A percentile compares a stretch with the other conserved stretches of the same genome.
These are phyloP conservation scores for Penicillium roqueforti DNA, from an alignment of 495 filamentous ascomycete species.

Conservation along the genomic window DNA sequence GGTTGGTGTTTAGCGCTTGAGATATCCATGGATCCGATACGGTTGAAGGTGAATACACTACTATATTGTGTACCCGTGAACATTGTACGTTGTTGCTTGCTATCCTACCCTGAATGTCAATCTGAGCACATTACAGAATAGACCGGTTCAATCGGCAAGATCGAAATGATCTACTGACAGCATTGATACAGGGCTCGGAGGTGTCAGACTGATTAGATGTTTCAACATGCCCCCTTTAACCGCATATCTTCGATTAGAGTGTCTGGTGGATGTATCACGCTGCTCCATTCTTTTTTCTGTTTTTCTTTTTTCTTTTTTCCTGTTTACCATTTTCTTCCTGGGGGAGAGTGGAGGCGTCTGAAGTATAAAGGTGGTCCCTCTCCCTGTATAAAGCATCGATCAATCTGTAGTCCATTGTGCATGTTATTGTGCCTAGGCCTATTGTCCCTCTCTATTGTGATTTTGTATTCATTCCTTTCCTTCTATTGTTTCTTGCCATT, in stretches of 20 bases:
- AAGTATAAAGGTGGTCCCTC: constrained; percentile 1
- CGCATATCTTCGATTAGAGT: constrained; percentile 26
- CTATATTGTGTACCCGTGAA: no score
- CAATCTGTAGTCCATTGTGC: neutral
- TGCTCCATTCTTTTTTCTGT: constrained; percentile 1
- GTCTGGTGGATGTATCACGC: constrained; percentile 30
- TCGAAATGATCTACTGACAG: neutral
- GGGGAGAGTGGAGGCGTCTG: neutral
- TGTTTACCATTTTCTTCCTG: neutral
- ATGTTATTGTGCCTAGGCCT: neutral
- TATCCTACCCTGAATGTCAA: neutral
- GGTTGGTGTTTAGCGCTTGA: neutral
- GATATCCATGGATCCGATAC: neutral
- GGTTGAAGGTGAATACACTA: neutral
- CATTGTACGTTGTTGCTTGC: neutral
- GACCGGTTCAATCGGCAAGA: constrained; percentile 2
- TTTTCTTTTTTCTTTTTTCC: neutral
- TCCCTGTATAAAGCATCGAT: neutral
- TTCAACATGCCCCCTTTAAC: constrained; percentile 21
- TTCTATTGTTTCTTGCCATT: neutral
- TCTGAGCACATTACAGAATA: neutral
- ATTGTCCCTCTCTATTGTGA: constrained; percentile 1
- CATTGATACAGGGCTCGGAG: constrained; percentile 1
- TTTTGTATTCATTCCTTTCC: constrained; percentile 5
- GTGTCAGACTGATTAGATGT: constrained; percentile 10